Percentiles rank a stretch among this genome's conserved stretches.
phyloP scores from a whole-genome alignment of 345 rosid species.

The Bruguiera parviflora region DNA sequence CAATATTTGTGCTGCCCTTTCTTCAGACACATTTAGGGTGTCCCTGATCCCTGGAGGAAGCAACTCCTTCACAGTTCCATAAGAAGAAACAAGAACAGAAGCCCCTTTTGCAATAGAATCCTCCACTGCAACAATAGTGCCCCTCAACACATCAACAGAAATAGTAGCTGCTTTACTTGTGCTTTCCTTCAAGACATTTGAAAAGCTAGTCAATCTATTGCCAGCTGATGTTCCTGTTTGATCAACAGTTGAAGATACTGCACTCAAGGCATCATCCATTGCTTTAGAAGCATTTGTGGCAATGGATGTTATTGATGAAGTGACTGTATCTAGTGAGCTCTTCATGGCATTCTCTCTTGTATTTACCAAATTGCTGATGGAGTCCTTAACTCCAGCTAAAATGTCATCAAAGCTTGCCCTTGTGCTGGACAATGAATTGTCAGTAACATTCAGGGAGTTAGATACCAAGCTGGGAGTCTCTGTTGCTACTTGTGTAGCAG shows the following conservation, averaged over 20 bases:
- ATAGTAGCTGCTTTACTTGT: constrained; percentile 45
- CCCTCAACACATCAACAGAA: constrained; percentile 66
- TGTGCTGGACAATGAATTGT: constrained; percentile 32
- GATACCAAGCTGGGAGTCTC: constrained; percentile 37
- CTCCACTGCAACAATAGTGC: constrained; percentile 55
- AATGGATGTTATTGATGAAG: constrained; percentile 53
- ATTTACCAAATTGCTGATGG: constrained; percentile 48
- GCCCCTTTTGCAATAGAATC: constrained; percentile 56
- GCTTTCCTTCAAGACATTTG: constrained; percentile 56
- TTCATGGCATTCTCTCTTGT: constrained; percentile 53
- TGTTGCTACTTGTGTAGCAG: constrained; percentile 30
- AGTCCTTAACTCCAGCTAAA: constrained; percentile 39
- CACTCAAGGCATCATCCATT: constrained; percentile 48
- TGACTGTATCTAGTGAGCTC: constrained; percentile 52
- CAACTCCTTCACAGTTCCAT: constrained; percentile 60
- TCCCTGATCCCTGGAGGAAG: constrained; percentile 70
- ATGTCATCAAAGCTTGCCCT: constrained; percentile 53
- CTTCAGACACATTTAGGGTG: constrained; percentile 64
- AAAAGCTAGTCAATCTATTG: constrained; percentile 42
- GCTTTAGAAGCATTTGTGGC: constrained; percentile 54
- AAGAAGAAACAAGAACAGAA: constrained; percentile 61
- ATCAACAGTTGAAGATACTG: constrained; percentile 46
- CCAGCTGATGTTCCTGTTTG: constrained; percentile 55
- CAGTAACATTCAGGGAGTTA: constrained; percentile 34
- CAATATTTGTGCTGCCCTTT: constrained; percentile 42